Evolutionary conservation across 2,329 filamentous ascomycete species (phyloP).

Genomic region (Sporothrix schenckii): DNA sequence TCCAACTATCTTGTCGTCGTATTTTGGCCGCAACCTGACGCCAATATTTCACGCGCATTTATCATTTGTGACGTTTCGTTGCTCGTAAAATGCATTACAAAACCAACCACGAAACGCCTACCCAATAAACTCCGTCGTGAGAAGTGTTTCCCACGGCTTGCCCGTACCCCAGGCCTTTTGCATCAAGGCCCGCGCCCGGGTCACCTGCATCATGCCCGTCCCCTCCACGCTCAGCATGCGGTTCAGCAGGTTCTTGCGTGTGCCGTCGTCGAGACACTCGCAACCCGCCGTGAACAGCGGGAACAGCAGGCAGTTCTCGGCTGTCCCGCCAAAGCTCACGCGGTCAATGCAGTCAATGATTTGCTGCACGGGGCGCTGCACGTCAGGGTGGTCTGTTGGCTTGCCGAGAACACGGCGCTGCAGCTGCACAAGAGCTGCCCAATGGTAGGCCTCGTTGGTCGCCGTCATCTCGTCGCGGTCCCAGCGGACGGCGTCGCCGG

Average conservation of each 20-base stretch:
- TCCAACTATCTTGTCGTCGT: background rate
- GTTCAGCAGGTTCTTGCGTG: conserved; percentile 64
- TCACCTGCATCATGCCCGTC: conserved; percentile 75
- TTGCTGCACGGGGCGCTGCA: conserved; percentile 64
- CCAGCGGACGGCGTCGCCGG: conserved; percentile 57
- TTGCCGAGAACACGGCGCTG: conserved; percentile 72
- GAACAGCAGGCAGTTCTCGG: conserved; percentile 75
- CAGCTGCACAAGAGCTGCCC: conserved; percentile 75
- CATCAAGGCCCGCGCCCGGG: conserved; percentile 66
- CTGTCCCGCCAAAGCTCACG: conserved; percentile 67
- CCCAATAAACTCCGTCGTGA: conserved; percentile 69
- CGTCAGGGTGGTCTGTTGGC: conserved; percentile 57
- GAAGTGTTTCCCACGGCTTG: conserved; percentile 68
- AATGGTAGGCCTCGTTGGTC: conserved; percentile 78
- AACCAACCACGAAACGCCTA: conserved; percentile 42
- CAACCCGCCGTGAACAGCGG: conserved; percentile 84
- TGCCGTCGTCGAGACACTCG: conserved; percentile 61
- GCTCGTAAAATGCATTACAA: background rate
- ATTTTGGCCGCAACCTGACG: background rate
- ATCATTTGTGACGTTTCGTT: background rate
- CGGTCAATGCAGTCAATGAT: conserved; percentile 65
- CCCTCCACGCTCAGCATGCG: conserved; percentile 69
- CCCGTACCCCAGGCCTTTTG: conserved; percentile 70
- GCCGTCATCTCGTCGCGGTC: conserved; percentile 67
- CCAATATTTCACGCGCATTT: background rate